Evolutionary conservation across 306 rosid species (phyloP), one percentile per base, ranked within the genome.

Genomic region (Cajanus cajan): DNA sequence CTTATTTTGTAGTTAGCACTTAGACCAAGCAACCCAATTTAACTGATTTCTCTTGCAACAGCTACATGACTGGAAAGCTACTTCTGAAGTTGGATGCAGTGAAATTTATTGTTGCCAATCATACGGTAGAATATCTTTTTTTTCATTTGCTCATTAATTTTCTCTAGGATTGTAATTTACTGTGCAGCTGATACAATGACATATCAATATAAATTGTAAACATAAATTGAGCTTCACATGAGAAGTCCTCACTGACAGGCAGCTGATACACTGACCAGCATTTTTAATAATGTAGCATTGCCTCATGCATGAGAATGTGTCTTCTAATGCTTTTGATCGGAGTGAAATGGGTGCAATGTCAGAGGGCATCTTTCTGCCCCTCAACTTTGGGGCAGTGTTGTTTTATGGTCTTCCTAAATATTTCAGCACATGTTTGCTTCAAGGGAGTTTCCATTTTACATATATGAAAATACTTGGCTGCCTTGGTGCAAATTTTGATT

Each of bases 41-140:
- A 48, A 36, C 52, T 48, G 71, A 78, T 54, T 48, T 15, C 33
- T 58, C 72, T 54, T 64, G 78, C 68, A 15, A 65, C 94, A 94
- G 98, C 50, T 94, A 90, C 85, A 94, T 94, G 98, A 94, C 97
- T 28, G 98, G 98, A 68, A 94, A 94, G 90, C 91, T 92, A 65
- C 97, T 94, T 84, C 78, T 94, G 93, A 94, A 94, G 89, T 87
- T 94, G 87, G 98, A 94, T 61, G 86, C 97, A 25, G 95, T 94
- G 76, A 92, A 94, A 82, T 94, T 94, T 81, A 92, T 94, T 70
- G 89, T 94, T 81, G 93, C 97, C 76, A 92, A 94, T 82, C 98
- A 94, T 83, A 92, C 98, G 81, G 98, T 94, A 92, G 45, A 45
- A 34, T 36, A 55, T 78, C 62, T 63, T 28, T 78, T 37, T 22